Conservation (phyloP, 331 rosid species). For the Quercus tomentella region DNA sequence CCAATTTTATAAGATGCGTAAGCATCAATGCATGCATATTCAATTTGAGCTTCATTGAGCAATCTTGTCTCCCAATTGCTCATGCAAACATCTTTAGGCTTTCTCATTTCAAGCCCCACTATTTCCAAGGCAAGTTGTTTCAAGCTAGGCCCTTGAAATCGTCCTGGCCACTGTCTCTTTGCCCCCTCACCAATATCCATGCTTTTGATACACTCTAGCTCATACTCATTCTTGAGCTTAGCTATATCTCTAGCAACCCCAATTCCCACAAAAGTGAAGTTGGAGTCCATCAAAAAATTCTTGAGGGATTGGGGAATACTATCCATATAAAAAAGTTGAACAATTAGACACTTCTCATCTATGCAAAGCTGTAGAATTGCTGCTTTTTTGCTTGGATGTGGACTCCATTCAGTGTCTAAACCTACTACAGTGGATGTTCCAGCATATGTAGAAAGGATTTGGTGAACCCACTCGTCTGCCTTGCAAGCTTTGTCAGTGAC, state of each 20-base stretch:
- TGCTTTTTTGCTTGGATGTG: slow-evolving; percentile 1
- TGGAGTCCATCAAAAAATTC: not conserved
- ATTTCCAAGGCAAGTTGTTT: slow-evolving; percentile 20
- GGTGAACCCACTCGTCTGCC: slow-evolving; percentile 14
- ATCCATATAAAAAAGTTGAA: not conserved
- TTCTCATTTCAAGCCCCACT: slow-evolving; percentile 12
- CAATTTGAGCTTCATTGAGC: not conserved
- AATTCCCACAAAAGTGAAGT: slow-evolving; percentile 3
- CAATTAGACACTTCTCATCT: slow-evolving; percentile 6
- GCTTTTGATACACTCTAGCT: not conserved
- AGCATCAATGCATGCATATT: slow-evolving; percentile 40
- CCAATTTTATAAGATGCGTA: slow-evolving; percentile 34
- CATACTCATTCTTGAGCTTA: slow-evolving; percentile 10
- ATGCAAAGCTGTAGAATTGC: slow-evolving; percentile 21
- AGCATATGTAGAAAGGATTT: not conserved
- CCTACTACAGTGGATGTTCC: slow-evolving; percentile 10
- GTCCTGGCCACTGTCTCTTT: not conserved
- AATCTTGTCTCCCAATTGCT: slow-evolving; percentile 22
- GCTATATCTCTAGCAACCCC: not conserved
- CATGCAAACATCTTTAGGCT: not conserved
- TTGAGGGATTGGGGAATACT: not conserved
- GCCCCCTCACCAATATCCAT: slow-evolving; percentile 6
- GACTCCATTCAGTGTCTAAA: slow-evolving; percentile 18
- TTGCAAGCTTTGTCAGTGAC: slow-evolving; percentile 5
- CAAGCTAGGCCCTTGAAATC: not conserved